These are phyloP conservation scores for Zygotorulaspora sp. DNA, from an alignment of 805 yeast genomes.

Conservation along the genomic window DNA sequence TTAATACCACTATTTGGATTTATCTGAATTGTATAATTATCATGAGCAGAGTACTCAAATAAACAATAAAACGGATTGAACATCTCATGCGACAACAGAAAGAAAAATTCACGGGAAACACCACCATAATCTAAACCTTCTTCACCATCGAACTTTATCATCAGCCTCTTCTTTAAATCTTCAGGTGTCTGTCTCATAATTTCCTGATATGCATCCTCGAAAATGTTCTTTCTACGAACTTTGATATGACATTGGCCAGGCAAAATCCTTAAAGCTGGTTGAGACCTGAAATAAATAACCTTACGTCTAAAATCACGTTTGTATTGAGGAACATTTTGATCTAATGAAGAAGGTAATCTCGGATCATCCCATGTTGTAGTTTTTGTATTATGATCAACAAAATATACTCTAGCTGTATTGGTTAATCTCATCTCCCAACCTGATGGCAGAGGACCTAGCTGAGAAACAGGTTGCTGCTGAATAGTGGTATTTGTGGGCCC, in stretches of 20 bases:
- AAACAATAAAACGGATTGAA: slow-evolving; percentile 96
- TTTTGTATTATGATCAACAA: slow-evolving; percentile 98
- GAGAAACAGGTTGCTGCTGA: slow-evolving; percentile 97
- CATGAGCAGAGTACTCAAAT: slow-evolving; percentile 96
- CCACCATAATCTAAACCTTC: slow-evolving; percentile 99
- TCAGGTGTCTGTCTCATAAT: slow-evolving; percentile 98
- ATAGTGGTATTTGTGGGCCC: slow-evolving; percentile 83
- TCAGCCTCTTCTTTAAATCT: slow-evolving; percentile 92
- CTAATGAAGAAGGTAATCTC: slow-evolving; percentile 92
- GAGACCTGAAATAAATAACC: slow-evolving; percentile 95
- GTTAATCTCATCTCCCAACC: slow-evolving; percentile 99
- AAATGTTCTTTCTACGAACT: slow-evolving; percentile 92
- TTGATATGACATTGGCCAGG: slow-evolving; percentile 99
- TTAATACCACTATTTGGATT: slow-evolving; percentile 96
- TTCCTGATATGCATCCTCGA: slow-evolving; percentile 97
- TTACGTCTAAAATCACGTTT: slow-evolving; percentile 98
- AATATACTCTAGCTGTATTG: slow-evolving; percentile 96
- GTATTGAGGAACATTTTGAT: slow-evolving; percentile 98
- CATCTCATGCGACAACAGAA: slow-evolving; percentile 95
- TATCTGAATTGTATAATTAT: slow-evolving; percentile 94
- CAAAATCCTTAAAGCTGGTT: slow-evolving; percentile 92
- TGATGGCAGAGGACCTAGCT: slow-evolving; percentile 93
- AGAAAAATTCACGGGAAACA: slow-evolving; percentile 96
- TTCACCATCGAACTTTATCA: slow-evolving; percentile 98
- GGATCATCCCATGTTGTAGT: slow-evolving; percentile 99